These are phyloP conservation scores for Blastocladiella emersonii DNA, from an alignment of 371 early-diverging fungal genomes.

Conservation along the genomic window DNA sequence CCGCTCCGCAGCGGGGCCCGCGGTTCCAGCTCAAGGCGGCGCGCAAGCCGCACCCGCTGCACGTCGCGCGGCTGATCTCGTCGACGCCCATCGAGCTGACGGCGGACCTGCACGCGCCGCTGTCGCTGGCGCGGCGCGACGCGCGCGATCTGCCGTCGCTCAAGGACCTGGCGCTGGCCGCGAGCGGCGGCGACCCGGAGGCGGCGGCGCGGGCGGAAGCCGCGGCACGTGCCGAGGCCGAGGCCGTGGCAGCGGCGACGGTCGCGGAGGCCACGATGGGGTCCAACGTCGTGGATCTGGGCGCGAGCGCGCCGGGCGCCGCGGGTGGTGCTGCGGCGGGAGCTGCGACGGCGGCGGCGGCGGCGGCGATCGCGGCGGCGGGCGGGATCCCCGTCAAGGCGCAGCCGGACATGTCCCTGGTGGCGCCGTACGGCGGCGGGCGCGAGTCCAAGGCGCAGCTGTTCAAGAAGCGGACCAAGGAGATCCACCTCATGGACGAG, in stretches of 20 bases:
- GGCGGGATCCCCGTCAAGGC: background rate
- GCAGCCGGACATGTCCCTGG: conserved; percentile 40
- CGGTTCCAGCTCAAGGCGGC: too few relatives aligned
- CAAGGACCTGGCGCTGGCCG: too few relatives aligned
- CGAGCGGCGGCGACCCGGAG: too few relatives aligned
- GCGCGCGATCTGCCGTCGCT: background rate
- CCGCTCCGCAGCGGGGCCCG: too few relatives aligned
- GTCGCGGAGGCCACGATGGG: background rate
- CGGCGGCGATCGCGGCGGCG: background rate
- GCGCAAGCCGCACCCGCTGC: too few relatives aligned
- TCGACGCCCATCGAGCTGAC: too few relatives aligned
- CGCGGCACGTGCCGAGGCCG: background rate
- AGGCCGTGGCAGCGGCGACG: background rate
- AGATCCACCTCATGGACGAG: conserved; percentile 60
- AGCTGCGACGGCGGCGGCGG: background rate
- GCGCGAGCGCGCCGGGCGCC: too few relatives aligned
- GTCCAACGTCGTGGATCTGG: too few relatives aligned
- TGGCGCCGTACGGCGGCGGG: conserved; percentile 66
- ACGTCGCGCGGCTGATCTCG: too few relatives aligned
- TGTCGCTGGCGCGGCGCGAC: background rate
- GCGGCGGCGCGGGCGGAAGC: background rate
- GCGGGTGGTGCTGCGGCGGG: too few relatives aligned
- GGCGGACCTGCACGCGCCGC: background rate
- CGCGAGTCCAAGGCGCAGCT: conserved; percentile 39
- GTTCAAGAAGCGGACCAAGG: conserved; percentile 69